Percentiles rank a stretch among this genome's conserved stretches.
phyloP scores from a whole-genome alignment of 768 basidiomycete genomes.

The Pleurotus giganteus region DNA sequence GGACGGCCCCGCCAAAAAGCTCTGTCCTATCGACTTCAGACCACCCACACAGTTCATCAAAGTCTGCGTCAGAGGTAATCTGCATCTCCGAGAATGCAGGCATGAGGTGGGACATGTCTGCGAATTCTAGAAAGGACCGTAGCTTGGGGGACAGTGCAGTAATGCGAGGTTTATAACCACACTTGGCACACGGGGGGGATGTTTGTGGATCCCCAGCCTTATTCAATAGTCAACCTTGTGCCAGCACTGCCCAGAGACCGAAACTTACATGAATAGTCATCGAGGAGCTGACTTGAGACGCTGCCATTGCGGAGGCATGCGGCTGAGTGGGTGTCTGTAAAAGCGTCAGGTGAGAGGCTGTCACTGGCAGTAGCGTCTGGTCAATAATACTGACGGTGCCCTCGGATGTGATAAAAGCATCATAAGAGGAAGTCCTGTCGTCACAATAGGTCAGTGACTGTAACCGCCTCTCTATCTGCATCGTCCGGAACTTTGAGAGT shows the following conservation, averaged over 20 bases:
- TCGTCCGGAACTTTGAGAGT: background rate
- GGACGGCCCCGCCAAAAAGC: background rate
- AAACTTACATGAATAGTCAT: no score
- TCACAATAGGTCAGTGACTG: background rate
- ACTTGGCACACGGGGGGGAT: background rate
- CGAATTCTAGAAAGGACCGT: background rate
- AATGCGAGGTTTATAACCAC: background rate
- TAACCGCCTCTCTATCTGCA: background rate
- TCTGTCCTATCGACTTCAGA: background rate
- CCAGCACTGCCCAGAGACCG: no score
- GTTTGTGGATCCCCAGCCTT: background rate
- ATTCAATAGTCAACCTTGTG: no score
- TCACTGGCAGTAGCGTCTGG: no score
- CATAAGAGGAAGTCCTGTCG: background rate
- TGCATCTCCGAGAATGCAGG: constrained; percentile 1
- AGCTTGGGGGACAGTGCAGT: background rate
- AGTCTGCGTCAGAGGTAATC: background rate
- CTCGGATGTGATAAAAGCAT: no score
- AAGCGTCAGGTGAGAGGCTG: no score
- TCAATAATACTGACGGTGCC: no score
- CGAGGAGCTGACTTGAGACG: no score
- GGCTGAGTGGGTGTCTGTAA: no score
- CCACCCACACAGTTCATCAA: background rate
- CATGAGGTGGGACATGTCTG: background rate
- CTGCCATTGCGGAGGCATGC: no score